phyloP scores from a whole-genome alignment of 2,329 filamentous ascomycete species.

The Aureobasidium melanogenum region DNA sequence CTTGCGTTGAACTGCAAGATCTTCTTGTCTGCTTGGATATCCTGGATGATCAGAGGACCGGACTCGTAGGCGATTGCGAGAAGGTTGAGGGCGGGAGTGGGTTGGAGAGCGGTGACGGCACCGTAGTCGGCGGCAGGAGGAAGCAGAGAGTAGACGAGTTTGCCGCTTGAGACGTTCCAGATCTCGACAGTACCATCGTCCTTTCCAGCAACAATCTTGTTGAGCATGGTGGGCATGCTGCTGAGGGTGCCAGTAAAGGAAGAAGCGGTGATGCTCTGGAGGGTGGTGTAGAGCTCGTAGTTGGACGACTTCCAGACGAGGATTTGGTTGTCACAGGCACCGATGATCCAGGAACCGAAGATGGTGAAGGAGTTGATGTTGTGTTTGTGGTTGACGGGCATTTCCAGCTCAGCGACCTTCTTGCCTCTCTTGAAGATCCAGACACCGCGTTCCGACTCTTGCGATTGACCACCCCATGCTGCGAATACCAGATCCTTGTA shows the following conservation, averaged over 20 bases:
- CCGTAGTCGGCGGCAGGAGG: slow-evolving; percentile 65
- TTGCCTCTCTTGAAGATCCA: slow-evolving; percentile 92
- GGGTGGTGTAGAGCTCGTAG: slow-evolving; percentile 82
- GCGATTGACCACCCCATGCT: slow-evolving; percentile 66
- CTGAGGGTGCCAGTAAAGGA: slow-evolving; percentile 68
- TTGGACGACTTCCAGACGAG: slow-evolving; percentile 83
- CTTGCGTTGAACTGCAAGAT: slow-evolving; percentile 49
- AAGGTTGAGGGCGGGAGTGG: slow-evolving; percentile 73
- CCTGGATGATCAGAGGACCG: slow-evolving; percentile 70
- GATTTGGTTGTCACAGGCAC: slow-evolving; percentile 63
- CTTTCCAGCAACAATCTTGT: slow-evolving; percentile 88
- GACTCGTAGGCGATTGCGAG: slow-evolving; percentile 80
- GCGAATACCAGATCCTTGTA: slow-evolving; percentile 83
- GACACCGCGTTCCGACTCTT: slow-evolving; percentile 54
- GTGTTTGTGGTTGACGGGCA: slow-evolving; percentile 57
- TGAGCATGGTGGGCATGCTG: slow-evolving; percentile 89
- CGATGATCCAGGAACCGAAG: slow-evolving; percentile 88
- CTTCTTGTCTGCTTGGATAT: slow-evolving; percentile 69
- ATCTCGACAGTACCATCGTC: slow-evolving; percentile 88
- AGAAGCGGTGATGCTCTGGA: slow-evolving; percentile 51
- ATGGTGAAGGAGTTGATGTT: slow-evolving; percentile 69
- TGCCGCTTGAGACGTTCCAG: slow-evolving; percentile 91
- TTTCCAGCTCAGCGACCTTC: slow-evolving; percentile 65
- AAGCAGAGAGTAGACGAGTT: slow-evolving; percentile 81
- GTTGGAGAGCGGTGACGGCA: slow-evolving; percentile 76